Percentiles rank a stretch among this genome's conserved stretches.
phyloP scores from a whole-genome alignment of 1,284 basidiomycete genomes.

The Apiotrichum porosum region DNA sequence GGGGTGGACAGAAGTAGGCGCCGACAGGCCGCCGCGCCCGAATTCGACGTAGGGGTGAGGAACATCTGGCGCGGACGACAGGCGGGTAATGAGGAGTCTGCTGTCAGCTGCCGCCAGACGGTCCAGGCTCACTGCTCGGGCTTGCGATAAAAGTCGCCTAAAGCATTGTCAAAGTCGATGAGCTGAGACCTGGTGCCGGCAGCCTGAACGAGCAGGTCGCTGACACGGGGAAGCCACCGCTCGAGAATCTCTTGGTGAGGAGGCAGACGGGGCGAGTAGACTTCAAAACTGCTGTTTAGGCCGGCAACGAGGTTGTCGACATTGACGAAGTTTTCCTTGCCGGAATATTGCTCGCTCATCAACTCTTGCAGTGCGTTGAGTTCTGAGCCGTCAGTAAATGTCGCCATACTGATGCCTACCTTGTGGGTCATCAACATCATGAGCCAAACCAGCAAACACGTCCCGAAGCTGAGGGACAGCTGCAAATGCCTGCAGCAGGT shows the following conservation, averaged over 20 bases:
- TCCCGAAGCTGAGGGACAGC: conserved; percentile 38
- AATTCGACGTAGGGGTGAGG: conserved; percentile 9
- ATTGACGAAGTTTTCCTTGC: conserved; percentile 1
- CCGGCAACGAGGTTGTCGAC: conserved; percentile 2
- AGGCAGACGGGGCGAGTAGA: neutral
- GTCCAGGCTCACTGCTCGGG: conserved; percentile 6
- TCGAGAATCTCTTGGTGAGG: neutral
- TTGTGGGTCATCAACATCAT: neutral
- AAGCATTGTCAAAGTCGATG: neutral
- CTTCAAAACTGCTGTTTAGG: neutral
- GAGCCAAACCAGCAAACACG: conserved; percentile 4
- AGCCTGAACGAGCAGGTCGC: neutral
- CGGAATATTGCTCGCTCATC: neutral
- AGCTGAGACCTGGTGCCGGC: neutral
- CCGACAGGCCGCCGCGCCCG: conserved; percentile 2
- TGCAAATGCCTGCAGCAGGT: conserved; percentile 35
- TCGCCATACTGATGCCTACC: neutral
- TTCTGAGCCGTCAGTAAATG: neutral
- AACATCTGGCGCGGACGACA: neutral
- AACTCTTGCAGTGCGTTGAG: neutral
- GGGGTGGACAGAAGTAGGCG: conserved; percentile 19
- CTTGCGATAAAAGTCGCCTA: conserved; percentile 1
- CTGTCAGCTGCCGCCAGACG: neutral
- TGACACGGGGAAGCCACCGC: neutral
- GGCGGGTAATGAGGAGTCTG: conserved; percentile 3